A percentile compares a stretch with the other conserved stretches of the same genome.
These are phyloP conservation scores for Ganoderma resinaceum DNA, from an alignment of 1,284 basidiomycete species.

Conservation along the genomic window DNA sequence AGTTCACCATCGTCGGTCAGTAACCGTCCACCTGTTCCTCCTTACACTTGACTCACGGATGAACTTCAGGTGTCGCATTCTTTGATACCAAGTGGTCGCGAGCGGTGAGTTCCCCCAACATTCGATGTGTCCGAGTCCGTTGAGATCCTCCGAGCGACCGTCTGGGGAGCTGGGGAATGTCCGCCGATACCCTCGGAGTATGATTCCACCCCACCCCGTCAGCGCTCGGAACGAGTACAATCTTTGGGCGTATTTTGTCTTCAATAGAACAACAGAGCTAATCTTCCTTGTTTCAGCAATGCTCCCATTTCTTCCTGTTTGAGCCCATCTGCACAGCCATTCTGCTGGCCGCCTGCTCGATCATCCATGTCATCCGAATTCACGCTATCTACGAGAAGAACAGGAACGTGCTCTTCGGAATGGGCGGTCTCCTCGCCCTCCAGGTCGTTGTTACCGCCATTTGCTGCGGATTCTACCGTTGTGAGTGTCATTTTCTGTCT, in stretches of 20 bases:
- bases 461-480: slow-evolving; percentile 77
- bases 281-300: slow-evolving; percentile 49
- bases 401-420: slow-evolving; percentile 56
- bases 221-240: not conserved
- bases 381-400: slow-evolving; percentile 77
- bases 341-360: slow-evolving; percentile 74
- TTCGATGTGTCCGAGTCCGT: not conserved
- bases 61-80: slow-evolving; percentile 71
- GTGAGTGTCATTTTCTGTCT: slow-evolving; percentile 44
- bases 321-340: slow-evolving; percentile 84
- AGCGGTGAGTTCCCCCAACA: slow-evolving; percentile 46
- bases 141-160: not conserved
- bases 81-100: slow-evolving; percentile 75
- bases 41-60: slow-evolving; percentile 5
- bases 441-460: slow-evolving; percentile 75
- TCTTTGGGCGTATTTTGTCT: not conserved
- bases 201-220: not conserved
- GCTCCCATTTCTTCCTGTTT: slow-evolving; percentile 78
- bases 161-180: not conserved
- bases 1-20: slow-evolving; percentile 78
- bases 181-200: slow-evolving; percentile 10
- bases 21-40: slow-evolving; percentile 16
- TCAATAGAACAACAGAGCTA: slow-evolving; percentile 4
- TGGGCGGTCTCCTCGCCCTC: slow-evolving; percentile 65
- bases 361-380: slow-evolving; percentile 76